Evolutionary conservation across 2,329 filamentous ascomycete species (phyloP).

Genomic region (Sclerotinia subarctica): DNA sequence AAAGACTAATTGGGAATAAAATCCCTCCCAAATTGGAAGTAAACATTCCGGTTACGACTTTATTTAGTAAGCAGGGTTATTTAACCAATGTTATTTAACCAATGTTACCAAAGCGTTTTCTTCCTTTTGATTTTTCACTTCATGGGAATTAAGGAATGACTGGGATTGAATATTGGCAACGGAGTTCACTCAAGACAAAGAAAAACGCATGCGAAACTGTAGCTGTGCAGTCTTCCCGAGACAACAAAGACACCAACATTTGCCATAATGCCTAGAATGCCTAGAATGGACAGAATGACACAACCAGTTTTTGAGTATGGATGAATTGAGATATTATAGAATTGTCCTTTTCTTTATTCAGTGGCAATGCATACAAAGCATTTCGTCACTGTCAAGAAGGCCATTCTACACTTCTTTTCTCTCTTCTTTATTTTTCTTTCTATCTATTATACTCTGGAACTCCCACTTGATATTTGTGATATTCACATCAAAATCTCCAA

Average conservation of each 20-base stretch:
- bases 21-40: constrained; percentile 13
- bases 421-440: constrained; percentile 23
- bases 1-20: constrained; percentile 18
- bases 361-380: constrained; percentile 37
- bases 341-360: constrained; percentile 38
- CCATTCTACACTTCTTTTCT: constrained; percentile 32
- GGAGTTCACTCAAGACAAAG: constrained; percentile 35
- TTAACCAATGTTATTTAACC: background rate
- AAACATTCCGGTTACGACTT: constrained; percentile 17
- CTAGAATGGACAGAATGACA: constrained; percentile 36
- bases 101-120: constrained; percentile 15
- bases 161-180: constrained; percentile 19
- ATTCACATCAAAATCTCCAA: background rate
- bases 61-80: constrained; percentile 16
- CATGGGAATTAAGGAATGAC: constrained; percentile 8
- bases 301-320: constrained; percentile 29
- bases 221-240: constrained; percentile 36
- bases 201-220: constrained; percentile 32
- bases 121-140: constrained; percentile 11
- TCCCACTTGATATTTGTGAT: background rate
- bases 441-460: constrained; percentile 21
- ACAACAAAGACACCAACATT: constrained; percentile 37
- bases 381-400: constrained; percentile 35
- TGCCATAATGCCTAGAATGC: constrained; percentile 33
- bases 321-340: constrained; percentile 32